Evolutionary conservation across 345 rosid genomes (phyloP), one percentile per base, ranked within the genome.

Genomic region (Balakata baccata): DNA sequence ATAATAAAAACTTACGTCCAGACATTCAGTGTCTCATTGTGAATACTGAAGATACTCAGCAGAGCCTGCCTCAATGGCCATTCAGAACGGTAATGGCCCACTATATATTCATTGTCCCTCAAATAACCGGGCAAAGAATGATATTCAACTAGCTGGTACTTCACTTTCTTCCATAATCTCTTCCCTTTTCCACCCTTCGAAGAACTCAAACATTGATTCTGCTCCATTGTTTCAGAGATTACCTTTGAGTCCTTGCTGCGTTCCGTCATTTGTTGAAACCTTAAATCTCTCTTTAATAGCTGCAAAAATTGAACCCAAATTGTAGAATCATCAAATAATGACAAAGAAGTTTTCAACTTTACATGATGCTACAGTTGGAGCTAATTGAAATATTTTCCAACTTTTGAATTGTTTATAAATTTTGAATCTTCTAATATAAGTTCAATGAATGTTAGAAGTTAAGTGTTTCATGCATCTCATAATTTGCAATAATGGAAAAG

Each of bases 1-100:
- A n/a, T n/a, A n/a, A n/a, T n/a, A n/a, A n/a, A 50, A 74, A 61
- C 93, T 89, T 82, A 94, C 98, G 98, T 94, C 98, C 98, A 94
- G 52, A 94, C 97, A 71, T 94, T 94, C 61, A 94, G 80, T 11
- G 99, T 94, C 83, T 92, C 99, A 23, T 94, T 94, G 75, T 94
- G 99, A 72, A 94, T 83, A 29, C 87, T 77, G 78, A 94, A 94
- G 70, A 90, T 86, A 74, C 99, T 94, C 34, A 94, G 89, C 58
- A 94, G 79, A 79, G 78, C 66, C 77, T 94, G 97, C 87, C 92
- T 94, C 77, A 94, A 69, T 0, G 99, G 99, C 99, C 99, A 94
- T 71, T 92, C 97, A 10, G 92, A 75, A 76, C 99, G 75, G 72
- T 95, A 95, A 83, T 95, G 92, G 39, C 95, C 93, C 64, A 90